Evolutionary conservation across 1,139 yeast genomes (phyloP), one percentile per base, ranked within the genome.

Genomic region (Suhomyces anneliseae): DNA sequence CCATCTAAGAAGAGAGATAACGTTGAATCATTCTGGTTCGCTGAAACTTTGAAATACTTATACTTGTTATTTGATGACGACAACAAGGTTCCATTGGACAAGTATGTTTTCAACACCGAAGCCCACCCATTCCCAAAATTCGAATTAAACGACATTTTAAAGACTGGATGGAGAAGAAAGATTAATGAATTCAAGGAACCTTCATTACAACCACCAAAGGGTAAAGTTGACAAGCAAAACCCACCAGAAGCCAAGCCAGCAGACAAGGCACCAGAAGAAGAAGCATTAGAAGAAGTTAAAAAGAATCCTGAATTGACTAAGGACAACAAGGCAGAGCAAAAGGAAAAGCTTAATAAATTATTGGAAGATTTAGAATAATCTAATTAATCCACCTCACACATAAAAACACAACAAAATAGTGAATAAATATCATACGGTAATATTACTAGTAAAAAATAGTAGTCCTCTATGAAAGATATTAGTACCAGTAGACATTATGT

Each of bases 1-100:
- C 83, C 88, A 8, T 70, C 82, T 1, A 66, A 62, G 33, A 66
- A 63, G 54, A 69, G 79, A 46, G 96, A 92, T 66, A 89, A 89
- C 61, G 81, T 89, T 79, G 97, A 92, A 66, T 85, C 95, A 12
- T 90, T 90, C 74, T 92, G 98, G 98, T 74, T 89, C 49, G 92
- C 97, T 0, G 97, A 92, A 65, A 92, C 98, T 1, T 78, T 92
- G 61, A 92, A 92, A 66, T 92, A 92, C 65, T 74, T 92, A 48
- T 90, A 90, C 64, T 72, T 92, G 52, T 73, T 92, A 55, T 92
- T 92, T 66, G 90, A 87, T 56, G 83, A 83, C 38, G 77, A 76
- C 15, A 73, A 78, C 56, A 72, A 74, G 49, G 64, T 82, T 50
- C 83, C 87, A 39, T 71, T 87, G 52, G 83, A 82, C 42, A 69